These are phyloP conservation scores for Saxophila tyrrhenica DNA, from an alignment of 495 filamentous ascomycete species.

Conservation along the genomic window DNA sequence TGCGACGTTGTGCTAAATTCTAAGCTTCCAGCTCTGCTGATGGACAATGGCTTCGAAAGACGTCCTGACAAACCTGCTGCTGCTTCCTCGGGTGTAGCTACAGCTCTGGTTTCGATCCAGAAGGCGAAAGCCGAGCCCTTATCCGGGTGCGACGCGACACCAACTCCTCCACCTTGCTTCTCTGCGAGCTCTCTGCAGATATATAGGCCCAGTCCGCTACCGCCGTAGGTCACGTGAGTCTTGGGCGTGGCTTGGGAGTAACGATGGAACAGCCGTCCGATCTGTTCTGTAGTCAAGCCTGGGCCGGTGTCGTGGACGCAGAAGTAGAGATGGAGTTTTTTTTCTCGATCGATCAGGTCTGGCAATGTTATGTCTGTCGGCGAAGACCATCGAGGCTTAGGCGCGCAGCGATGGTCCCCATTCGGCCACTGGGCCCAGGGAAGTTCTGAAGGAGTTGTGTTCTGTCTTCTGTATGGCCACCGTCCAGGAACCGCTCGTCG, in stretches of 20 bases:
- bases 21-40: no score
- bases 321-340: slow-evolving; percentile 6
- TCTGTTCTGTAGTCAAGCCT: slow-evolving; percentile 29
- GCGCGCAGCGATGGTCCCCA: no score
- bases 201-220: slow-evolving; percentile 19
- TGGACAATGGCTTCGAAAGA: background rate
- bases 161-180: slow-evolving; percentile 20
- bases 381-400: background rate
- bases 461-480: no score
- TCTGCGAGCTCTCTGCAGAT: slow-evolving; percentile 18
- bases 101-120: slow-evolving; percentile 17
- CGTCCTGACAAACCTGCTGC: background rate
- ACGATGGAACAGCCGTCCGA: slow-evolving; percentile 35
- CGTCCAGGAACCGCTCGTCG: no score
- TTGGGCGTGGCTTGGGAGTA: slow-evolving; percentile 27
- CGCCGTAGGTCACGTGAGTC: slow-evolving; percentile 19
- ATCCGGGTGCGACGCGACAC: slow-evolving; percentile 15
- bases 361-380: background rate
- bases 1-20: no score
- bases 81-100: background rate
- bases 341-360: background rate
- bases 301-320: slow-evolving; percentile 10
- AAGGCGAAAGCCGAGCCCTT: slow-evolving; percentile 17
- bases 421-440: no score
- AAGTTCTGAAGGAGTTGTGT: no score